phyloP scores from a whole-genome alignment of 345 rosid genomes.

The Combretum micranthum region DNA sequence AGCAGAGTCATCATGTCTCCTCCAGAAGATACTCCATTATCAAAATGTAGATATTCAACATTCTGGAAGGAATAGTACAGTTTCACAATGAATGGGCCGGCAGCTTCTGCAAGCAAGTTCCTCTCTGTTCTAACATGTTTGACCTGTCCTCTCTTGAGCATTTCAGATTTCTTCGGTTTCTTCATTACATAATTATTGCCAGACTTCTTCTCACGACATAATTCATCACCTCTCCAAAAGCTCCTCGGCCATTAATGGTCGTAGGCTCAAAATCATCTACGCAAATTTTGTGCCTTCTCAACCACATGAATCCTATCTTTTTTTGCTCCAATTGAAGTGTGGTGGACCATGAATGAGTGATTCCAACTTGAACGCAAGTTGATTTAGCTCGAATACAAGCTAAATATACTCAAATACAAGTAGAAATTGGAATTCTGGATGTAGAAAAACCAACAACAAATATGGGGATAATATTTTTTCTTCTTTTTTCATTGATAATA shows the following conservation, averaged over 20 bases:
- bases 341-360: too few species aligned
- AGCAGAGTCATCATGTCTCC: conserved; percentile 97
- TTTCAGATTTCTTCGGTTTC: conserved; percentile 97
- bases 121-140: conserved; percentile 99
- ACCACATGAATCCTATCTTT: conserved; percentile 92
- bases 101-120: conserved; percentile 94
- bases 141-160: conserved; percentile 96
- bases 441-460: too few species aligned
- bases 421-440: too few species aligned
- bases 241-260: conserved; percentile 89
- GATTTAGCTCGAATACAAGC: too few species aligned
- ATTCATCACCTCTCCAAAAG: conserved; percentile 83
- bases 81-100: conserved; percentile 89
- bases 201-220: conserved; percentile 92
- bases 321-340: conserved; percentile 90
- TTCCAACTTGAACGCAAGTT: too few species aligned
- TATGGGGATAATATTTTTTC: too few species aligned
- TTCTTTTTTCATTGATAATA: too few species aligned
- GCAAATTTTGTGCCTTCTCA: conserved; percentile 84
- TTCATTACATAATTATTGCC: conserved; percentile 97
- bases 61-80: conserved; percentile 96
- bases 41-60: conserved; percentile 75
- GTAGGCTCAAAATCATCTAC: conserved; percentile 91
- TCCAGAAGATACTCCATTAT: conserved; percentile 97
- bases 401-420: too few species aligned